Percentiles rank a stretch among this genome's conserved stretches.
phyloP scores from a whole-genome alignment of 2,329 filamentous ascomycete genomes.

The Bipolaris oryzae region DNA sequence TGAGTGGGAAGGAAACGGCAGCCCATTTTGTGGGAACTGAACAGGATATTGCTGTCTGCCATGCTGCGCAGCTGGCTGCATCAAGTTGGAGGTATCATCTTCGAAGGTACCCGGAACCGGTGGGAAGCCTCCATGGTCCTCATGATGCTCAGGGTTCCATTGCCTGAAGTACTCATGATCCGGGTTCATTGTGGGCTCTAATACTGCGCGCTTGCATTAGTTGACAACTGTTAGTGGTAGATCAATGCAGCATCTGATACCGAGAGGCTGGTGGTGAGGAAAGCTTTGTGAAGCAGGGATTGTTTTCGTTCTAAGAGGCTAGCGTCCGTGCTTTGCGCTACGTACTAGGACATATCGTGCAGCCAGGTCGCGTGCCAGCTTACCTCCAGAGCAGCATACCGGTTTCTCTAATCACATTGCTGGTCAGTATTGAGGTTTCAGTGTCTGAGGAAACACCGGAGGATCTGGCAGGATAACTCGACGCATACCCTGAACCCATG shows the following conservation, averaged over 20 bases:
- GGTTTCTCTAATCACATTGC: neutral
- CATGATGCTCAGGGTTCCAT: slow-evolving; percentile 28
- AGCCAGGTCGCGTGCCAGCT: neutral
- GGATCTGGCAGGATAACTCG: no score
- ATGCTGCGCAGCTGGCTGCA: slow-evolving; percentile 15
- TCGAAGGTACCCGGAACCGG: slow-evolving; percentile 30
- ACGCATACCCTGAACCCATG: no score
- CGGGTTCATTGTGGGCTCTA: slow-evolving; percentile 28
- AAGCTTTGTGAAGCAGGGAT: slow-evolving; percentile 20
- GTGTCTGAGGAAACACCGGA: no score
- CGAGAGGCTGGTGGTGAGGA: slow-evolving; percentile 15
- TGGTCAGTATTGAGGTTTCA: no score
- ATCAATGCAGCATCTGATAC: slow-evolving; percentile 22
- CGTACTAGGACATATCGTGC: slow-evolving; percentile 6
- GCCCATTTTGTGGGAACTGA: slow-evolving; percentile 22
- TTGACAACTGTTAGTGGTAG: slow-evolving; percentile 21
- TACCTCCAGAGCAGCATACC: neutral
- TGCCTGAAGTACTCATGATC: slow-evolving; percentile 28
- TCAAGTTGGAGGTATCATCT: slow-evolving; percentile 19
- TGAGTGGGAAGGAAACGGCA: slow-evolving; percentile 25
- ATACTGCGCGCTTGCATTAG: slow-evolving; percentile 15
- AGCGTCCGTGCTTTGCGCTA: slow-evolving; percentile 10
- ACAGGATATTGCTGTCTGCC: slow-evolving; percentile 22
- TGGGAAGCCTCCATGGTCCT: slow-evolving; percentile 26
- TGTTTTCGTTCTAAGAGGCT: slow-evolving; percentile 7